These are phyloP conservation scores for Leccinum arenicola DNA, from an alignment of 768 basidiomycete genomes.

Conservation along the genomic window DNA sequence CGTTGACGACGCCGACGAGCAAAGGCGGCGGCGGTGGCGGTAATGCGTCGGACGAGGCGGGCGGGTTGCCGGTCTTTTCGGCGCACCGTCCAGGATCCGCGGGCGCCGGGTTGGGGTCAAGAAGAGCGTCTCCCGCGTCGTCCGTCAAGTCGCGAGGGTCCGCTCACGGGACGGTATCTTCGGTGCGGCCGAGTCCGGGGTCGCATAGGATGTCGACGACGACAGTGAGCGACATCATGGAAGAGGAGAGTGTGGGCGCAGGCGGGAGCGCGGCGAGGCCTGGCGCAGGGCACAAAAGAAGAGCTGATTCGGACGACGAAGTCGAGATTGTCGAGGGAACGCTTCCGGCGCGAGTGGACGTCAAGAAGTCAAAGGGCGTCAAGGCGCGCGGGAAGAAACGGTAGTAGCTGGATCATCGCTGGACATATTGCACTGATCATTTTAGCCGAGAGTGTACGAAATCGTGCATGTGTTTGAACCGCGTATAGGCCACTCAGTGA, in stretches of 20 bases:
- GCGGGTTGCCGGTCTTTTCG: conserved; percentile 25
- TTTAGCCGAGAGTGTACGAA: too few species aligned
- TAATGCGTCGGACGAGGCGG: conserved; percentile 1
- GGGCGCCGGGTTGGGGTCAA: conserved; percentile 25
- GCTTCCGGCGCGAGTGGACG: conserved; percentile 35
- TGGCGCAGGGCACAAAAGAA: conserved; percentile 43
- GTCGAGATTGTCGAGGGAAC: conserved; percentile 52
- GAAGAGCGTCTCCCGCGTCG: conserved; percentile 46
- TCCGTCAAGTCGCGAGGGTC: conserved; percentile 45
- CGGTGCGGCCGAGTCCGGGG: conserved; percentile 49
- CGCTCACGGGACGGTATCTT: conserved; percentile 24
- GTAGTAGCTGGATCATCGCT: conserved; percentile 12
- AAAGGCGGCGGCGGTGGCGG: conserved; percentile 12
- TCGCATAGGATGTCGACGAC: conserved; percentile 42
- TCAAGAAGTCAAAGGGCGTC: conserved; percentile 29
- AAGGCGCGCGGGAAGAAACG: conserved; percentile 45
- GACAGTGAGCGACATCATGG: conserved; percentile 42
- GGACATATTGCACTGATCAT: neutral
- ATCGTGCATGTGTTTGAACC: too few species aligned
- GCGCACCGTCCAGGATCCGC: conserved; percentile 15
- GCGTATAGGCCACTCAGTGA: too few species aligned
- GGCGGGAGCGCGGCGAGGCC: neutral
- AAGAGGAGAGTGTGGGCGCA: conserved; percentile 34
- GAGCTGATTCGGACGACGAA: conserved; percentile 53
- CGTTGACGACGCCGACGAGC: neutral